A percentile compares a stretch with the other conserved stretches of the same genome.
phyloP scores from a whole-genome alignment of 768 basidiomycete species.

The Podaxis carcinomalis region DNA sequence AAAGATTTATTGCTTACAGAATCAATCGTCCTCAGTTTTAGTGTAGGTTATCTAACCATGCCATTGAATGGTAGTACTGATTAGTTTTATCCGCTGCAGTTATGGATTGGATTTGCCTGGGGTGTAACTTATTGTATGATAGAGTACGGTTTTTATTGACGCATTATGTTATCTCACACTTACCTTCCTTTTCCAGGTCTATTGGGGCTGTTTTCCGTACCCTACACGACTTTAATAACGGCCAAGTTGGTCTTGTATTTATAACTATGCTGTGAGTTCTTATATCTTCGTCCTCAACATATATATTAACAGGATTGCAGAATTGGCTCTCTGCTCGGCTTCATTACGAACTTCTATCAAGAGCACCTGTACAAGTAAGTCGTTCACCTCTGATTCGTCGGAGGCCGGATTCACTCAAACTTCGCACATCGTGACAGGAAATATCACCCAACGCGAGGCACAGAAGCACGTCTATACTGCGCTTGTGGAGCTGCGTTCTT shows the following conservation, averaged over 20 bases:
- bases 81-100: constrained; percentile 26
- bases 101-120: constrained; percentile 77
- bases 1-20: constrained; percentile 68
- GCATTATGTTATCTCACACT: not conserved
- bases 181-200: not conserved
- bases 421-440: constrained; percentile 20
- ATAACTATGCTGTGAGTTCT: constrained; percentile 46
- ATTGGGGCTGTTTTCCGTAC: constrained; percentile 37
- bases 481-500: constrained; percentile 52
- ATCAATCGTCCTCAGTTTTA: constrained; percentile 70
- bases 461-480: constrained; percentile 59
- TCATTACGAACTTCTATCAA: constrained; percentile 41
- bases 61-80: not conserved
- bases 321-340: constrained; percentile 49
- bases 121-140: constrained; percentile 69
- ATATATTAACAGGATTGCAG: constrained; percentile 25
- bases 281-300: not conserved
- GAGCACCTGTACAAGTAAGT: constrained; percentile 46
- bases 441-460: constrained; percentile 30
- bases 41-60: constrained; percentile 43
- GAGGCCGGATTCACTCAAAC: not conserved
- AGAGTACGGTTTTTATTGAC: constrained; percentile 31
- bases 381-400: not conserved
- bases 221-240: constrained; percentile 57
- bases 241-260: constrained; percentile 59